A percentile compares a stretch with the other conserved stretches of the same genome.
These are phyloP conservation scores for Claviceps digitariae DNA, from an alignment of 2,329 filamentous ascomycete genomes.

Conservation along the genomic window DNA sequence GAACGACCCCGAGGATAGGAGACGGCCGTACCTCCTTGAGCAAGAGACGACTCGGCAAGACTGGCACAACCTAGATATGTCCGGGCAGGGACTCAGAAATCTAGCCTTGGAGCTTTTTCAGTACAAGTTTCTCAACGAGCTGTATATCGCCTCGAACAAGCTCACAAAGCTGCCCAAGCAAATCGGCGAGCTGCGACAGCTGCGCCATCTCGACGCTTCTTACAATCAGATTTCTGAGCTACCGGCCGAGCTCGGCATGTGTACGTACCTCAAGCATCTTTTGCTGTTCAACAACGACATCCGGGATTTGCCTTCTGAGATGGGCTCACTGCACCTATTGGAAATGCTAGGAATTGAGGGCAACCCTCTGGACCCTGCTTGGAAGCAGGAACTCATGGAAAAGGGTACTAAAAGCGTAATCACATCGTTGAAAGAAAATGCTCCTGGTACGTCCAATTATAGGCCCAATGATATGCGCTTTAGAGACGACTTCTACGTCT, in stretches of 20 bases:
- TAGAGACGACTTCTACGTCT: not conserved
- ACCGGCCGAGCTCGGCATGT: slow-evolving; percentile 90
- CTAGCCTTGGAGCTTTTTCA: slow-evolving; percentile 68
- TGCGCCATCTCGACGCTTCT: slow-evolving; percentile 77
- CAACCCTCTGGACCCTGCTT: slow-evolving; percentile 64
- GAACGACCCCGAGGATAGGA: slow-evolving; percentile 41
- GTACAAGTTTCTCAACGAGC: slow-evolving; percentile 79
- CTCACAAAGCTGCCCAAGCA: slow-evolving; percentile 64
- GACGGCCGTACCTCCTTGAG: slow-evolving; percentile 52
- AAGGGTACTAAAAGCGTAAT: slow-evolving; percentile 79
- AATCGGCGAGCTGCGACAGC: slow-evolving; percentile 69
- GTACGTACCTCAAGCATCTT: slow-evolving; percentile 77
- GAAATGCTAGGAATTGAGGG: slow-evolving; percentile 87
- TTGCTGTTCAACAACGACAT: slow-evolving; percentile 86
- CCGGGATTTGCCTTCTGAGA: slow-evolving; percentile 64
- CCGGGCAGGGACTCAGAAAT: slow-evolving; percentile 84
- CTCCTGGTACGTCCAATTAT: slow-evolving; percentile 52
- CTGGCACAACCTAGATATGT: slow-evolving; percentile 89
- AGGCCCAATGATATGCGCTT: not conserved
- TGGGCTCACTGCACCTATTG: slow-evolving; percentile 78
- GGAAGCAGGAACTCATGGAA: slow-evolving; percentile 75
- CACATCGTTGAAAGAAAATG: slow-evolving; percentile 67
- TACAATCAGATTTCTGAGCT: slow-evolving; percentile 73
- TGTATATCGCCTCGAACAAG: slow-evolving; percentile 91
- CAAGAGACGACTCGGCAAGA: slow-evolving; percentile 58